A percentile compares a stretch with the other conserved stretches of the same genome.
phyloP scores from a whole-genome alignment of 2,329 filamentous ascomycete species.

The Sporothrix pseudoabietina region DNA sequence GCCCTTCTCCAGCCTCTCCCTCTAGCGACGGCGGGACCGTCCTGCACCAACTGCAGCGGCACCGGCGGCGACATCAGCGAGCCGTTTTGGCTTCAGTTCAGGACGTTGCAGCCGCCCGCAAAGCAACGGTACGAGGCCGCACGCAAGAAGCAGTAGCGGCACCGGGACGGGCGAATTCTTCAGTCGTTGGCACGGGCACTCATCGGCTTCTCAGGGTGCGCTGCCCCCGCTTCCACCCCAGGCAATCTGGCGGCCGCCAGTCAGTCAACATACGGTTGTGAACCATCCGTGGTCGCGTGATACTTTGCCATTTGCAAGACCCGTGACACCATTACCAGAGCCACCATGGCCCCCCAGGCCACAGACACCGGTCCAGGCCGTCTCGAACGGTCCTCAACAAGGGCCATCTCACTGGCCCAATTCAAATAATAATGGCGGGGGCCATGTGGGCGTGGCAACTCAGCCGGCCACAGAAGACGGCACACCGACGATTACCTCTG shows the following conservation, averaged over 20 bases:
- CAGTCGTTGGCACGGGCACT: not conserved
- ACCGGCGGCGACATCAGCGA: not conserved
- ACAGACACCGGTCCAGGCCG: not conserved
- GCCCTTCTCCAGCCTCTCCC: slow-evolving; percentile 14
- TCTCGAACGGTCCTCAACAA: not conserved
- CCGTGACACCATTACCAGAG: not conserved
- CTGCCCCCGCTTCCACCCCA: not conserved
- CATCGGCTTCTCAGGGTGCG: not conserved
- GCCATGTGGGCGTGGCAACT: not conserved
- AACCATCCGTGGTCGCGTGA: slow-evolving; percentile 31
- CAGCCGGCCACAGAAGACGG: not conserved
- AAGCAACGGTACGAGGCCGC: not conserved
- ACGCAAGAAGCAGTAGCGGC: not conserved
- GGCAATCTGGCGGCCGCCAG: slow-evolving; percentile 33
- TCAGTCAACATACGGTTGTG: slow-evolving; percentile 33
- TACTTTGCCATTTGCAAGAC: slow-evolving; percentile 1
- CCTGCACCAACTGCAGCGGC: not conserved
- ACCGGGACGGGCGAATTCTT: not conserved
- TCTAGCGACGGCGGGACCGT: slow-evolving; percentile 4
- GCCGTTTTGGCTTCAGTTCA: not conserved
- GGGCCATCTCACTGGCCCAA: not conserved
- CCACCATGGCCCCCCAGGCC: not conserved
- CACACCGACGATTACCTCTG: not conserved
- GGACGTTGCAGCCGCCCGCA: not conserved
- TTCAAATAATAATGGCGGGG: not conserved